Conservation (phyloP, 129 eudicot species). For the Daucus carota region DH1_v3.0 NC_030382.2:41459001-41459500, state of each 20-base stretch:
- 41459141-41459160: neutral
- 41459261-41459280: neutral
- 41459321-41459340: neutral
- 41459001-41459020: slow-evolving; percentile 26
- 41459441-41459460: slow-evolving; percentile 30
- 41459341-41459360: neutral
- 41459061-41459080: slow-evolving; percentile 28
- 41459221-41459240: neutral
- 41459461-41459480: slow-evolving; percentile 15
- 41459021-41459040: slow-evolving; percentile 44
- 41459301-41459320: neutral
- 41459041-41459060: slow-evolving; percentile 30
- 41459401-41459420: neutral
- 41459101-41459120: slow-evolving; percentile 79
- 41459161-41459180: neutral
- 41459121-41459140: slow-evolving; percentile 89
- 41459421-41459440: slow-evolving; percentile 19
- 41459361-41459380: neutral
- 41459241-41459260: neutral
- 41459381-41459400: slow-evolving; percentile 4
- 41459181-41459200: neutral
- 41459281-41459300: neutral
- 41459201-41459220: neutral
- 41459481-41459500: slow-evolving; percentile 9
- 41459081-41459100: slow-evolving; percentile 48